Base-by-base conservation (phyloP, 2,329 filamentous ascomycete genomes). In the Fusarium hainanense region DNA sequence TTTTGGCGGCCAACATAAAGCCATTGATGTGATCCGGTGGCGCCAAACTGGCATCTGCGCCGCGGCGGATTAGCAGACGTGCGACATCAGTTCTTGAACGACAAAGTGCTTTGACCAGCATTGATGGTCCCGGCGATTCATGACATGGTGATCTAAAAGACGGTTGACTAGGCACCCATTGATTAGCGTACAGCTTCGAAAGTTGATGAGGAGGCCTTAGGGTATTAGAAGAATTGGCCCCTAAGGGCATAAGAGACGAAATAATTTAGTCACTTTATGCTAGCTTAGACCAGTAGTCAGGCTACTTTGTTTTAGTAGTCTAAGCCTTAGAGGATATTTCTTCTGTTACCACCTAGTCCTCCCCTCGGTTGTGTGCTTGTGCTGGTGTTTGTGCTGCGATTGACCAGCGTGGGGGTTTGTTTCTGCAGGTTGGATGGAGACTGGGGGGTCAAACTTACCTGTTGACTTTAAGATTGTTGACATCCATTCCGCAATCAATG, bases 31-130 rank as follows among this genome's bases (percentile, higher is more conserved):
- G 54, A 25, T 66, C 58, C 18, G 50, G 18, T 6, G 41, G 54
- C 4, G 69, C 55, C 50, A 72, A 49, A 16, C 42, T 32, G 13
- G 70, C 63, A 48, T 74, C 54, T 21, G 73, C 73, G 3, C 69
- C 72, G 25, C 58, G 47, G 11, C 64, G 49, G 5, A 75, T 62
- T 23, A 75, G 25, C 13, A 63, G 30, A 10, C 37, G 30, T 14
- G 65, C 71, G 12, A 74, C 20, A 1, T 62, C 51, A 12, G 52
- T 42, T 8, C 43, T 62, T 9, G 40, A 52, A n/a, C 32, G 23
- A 34, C 13, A 48, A 21, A 73, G 68, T 4, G 70, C 63, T 47
- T 64, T 52, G 7, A 48, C 54, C 11, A 74, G 42, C 58, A 74
- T 58, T 16, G 71, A 48, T 12, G 57, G 54, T 4, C 34, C 46